Evolutionary conservation across 805 yeast genomes (phyloP).

Genomic region (Cyberlindnera suaveolens): DNA sequence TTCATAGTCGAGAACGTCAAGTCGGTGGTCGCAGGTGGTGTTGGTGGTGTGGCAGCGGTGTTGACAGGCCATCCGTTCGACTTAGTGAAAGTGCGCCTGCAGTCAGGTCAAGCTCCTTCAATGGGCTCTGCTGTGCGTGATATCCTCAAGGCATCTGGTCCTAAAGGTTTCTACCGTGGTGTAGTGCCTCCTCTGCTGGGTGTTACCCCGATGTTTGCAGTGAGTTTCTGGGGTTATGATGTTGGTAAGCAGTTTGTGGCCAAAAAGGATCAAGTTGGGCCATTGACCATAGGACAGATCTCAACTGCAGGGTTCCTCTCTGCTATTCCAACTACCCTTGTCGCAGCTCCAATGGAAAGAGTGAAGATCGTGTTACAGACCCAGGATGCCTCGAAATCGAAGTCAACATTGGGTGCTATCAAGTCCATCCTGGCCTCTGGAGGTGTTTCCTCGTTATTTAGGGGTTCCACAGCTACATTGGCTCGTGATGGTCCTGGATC

Average conservation of each 20-base stretch:
- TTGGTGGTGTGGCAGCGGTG: conserved; percentile 95
- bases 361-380: conserved; percentile 91
- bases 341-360: conserved; percentile 97
- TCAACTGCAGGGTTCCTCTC: conserved; percentile 91
- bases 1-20: conserved; percentile 65
- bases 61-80: conserved; percentile 96
- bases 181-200: conserved; percentile 93
- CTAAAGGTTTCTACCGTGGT: conserved; percentile 82
- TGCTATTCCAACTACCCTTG: conserved; percentile 90
- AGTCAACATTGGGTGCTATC: conserved; percentile 50
- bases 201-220: conserved; percentile 98
- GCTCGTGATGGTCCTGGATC: conserved; percentile 98
- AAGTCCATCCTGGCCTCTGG: conserved; percentile 68
- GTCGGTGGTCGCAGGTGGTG: conserved; percentile 88
- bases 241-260: conserved; percentile 76
- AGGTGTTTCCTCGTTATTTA: conserved; percentile 77
- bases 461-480: conserved; percentile 87
- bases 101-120: conserved; percentile 59
- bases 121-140: conserved; percentile 62
- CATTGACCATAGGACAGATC: conserved; percentile 60
- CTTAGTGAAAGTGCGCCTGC: conserved; percentile 84
- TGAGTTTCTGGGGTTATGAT: conserved; percentile 97
- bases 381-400: conserved; percentile 37
- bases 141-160: conserved; percentile 70
- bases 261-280: conserved; percentile 25